Percentiles rank a stretch among this genome's conserved stretches.
Evolutionary conservation across 2,329 filamentous ascomycete genomes (phyloP).

Genomic region (Dactylella cylindrospora): DNA sequence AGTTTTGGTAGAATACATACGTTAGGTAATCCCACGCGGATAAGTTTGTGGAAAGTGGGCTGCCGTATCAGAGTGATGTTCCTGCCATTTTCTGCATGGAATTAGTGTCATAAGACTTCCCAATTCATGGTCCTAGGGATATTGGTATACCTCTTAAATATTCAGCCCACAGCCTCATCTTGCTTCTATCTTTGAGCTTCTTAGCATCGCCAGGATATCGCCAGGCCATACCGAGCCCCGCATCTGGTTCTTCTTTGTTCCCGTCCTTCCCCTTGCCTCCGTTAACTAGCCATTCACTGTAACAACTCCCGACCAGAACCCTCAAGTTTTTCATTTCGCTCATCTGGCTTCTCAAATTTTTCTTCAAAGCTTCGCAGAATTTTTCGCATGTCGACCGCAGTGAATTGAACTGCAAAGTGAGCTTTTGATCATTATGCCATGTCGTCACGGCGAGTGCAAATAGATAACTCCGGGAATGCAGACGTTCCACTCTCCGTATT

Average conservation of each 20-base stretch:
- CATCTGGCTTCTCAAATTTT: slow-evolving; percentile 80
- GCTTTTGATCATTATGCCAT: slow-evolving; percentile 87
- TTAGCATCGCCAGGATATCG: slow-evolving; percentile 92
- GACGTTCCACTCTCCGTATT: slow-evolving; percentile 84
- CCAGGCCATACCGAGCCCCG: slow-evolving; percentile 87
- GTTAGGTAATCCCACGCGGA: slow-evolving; percentile 91
- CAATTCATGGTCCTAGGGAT: neutral
- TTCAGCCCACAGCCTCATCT: slow-evolving; percentile 96
- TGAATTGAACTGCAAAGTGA: slow-evolving; percentile 87
- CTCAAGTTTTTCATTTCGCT: slow-evolving; percentile 84
- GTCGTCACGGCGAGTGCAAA: slow-evolving; percentile 94
- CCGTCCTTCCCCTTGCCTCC: slow-evolving; percentile 60
- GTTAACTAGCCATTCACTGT: slow-evolving; percentile 77
- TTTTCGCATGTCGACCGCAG: slow-evolving; percentile 86
- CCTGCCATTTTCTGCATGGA: slow-evolving; percentile 75
- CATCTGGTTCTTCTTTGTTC: slow-evolving; percentile 74
- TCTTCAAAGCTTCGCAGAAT: slow-evolving; percentile 95
- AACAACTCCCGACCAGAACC: slow-evolving; percentile 77
- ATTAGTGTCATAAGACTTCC: slow-evolving; percentile 7
- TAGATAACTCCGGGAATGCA: slow-evolving; percentile 87
- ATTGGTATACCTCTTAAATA: slow-evolving; percentile 66
- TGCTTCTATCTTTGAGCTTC: slow-evolving; percentile 89
- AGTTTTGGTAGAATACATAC: slow-evolving; percentile 33
- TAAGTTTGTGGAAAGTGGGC: slow-evolving; percentile 95
- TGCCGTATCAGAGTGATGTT: slow-evolving; percentile 91